Percentiles rank a stretch among this genome's conserved stretches.
Conservation (phyloP, 2,329 filamentous ascomycete genomes). For the Aureobasidium mangrovei region DNA sequence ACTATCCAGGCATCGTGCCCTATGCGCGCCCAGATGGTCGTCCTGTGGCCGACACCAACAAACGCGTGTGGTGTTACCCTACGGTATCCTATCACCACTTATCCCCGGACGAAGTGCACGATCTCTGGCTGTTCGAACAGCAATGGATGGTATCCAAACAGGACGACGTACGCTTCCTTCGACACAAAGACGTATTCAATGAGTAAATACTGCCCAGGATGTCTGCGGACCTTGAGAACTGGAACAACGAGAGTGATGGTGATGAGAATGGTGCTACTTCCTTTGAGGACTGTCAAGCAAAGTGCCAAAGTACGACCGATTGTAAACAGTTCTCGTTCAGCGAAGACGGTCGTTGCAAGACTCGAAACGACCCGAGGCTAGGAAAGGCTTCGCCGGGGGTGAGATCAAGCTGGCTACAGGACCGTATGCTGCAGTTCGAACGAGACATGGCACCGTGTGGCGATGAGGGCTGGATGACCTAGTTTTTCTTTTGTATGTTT, state of each 20-base stretch:
- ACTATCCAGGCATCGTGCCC: constrained; percentile 23
- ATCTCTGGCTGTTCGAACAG: constrained; percentile 25
- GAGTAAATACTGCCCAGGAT: constrained; percentile 22
- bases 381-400: background rate
- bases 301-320: constrained; percentile 18
- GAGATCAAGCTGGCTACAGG: background rate
- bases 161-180: constrained; percentile 17
- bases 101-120: constrained; percentile 18
- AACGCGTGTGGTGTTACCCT: constrained; percentile 23
- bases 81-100: constrained; percentile 22
- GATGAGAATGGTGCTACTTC: constrained; percentile 15
- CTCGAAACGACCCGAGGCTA: background rate
- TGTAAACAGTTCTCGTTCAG: constrained; percentile 22
- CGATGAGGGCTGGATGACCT: background rate
- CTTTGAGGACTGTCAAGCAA: constrained; percentile 20
- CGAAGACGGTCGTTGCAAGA: background rate
- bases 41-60: constrained; percentile 15
- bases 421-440: background rate
- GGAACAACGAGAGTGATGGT: constrained; percentile 22
- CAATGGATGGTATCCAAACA: constrained; percentile 18
- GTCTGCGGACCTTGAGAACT: constrained; percentile 17
- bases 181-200: constrained; percentile 25
- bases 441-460: background rate
- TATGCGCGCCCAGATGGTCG: constrained; percentile 15
- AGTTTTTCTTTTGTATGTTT: background rate